Evolutionary conservation across 129 eudicot genomes (phyloP), one percentile per base, ranked within the genome.

Genomic region (Glebionis coronaria): DNA sequence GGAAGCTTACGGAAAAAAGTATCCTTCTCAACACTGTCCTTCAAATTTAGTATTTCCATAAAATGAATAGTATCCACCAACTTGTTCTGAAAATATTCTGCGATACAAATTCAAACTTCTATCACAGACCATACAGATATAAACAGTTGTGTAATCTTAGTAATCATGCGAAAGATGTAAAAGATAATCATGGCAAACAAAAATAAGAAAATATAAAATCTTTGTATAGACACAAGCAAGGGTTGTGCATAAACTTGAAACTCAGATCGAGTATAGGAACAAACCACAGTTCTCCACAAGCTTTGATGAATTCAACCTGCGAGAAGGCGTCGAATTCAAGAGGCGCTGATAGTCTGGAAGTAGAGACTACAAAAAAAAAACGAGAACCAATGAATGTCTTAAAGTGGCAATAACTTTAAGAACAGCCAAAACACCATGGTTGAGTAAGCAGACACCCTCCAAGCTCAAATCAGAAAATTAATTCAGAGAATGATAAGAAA

Each of bases 281-380:
- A 80, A 11, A 88, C 98, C 98, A 77, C 98, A 82, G 81, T 84
- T 88, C 70, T 93, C 98, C 52, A 73, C 77, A 74, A 93, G 98
- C 84, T 93, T 93, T 63, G 98, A 86, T 44, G 98, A 81, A 82
- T 93, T 93, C 81, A 93, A 79, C 82, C 98, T 93, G 86, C 96
- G 96, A 79, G 98, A 76, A 82, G 98, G 98, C 71, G 56, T 82
- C 68, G 98, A 93, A 77, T 95, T 88, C 84, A 93, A 81, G 63
- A 93, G 95, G 54, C 98, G 88, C 79, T 88, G 98, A 79, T 93
- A 93, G 81, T 93, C 96, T 80, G 94, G 98, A 93, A 93, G 98
- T 73, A 93, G 84, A 76, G 96, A 80, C 98, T 93, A 90, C 78
- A 81, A 82, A 79, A 81, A 73, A 86, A 60, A 57, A 65, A 60